These are phyloP conservation scores for Guadua angustifolia DNA, from an alignment of 176 grass and related monocot species.

Conservation along the genomic window DNA sequence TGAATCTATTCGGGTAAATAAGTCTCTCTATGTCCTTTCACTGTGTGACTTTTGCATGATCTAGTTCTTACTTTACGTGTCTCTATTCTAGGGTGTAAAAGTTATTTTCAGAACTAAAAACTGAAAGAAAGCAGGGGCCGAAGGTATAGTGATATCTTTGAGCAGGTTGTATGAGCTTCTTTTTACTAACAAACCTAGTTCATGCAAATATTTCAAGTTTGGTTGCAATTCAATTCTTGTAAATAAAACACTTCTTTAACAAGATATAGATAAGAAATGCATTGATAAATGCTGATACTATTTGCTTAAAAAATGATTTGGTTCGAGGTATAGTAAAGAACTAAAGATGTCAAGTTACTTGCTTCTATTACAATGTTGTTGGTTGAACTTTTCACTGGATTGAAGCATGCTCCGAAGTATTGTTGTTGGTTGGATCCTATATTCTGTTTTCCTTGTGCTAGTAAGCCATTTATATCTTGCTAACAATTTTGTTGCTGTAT, in stretches of 20 bases:
- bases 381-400: neutral
- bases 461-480: conserved; percentile 25
- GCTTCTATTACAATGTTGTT: conserved; percentile 3
- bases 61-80: conserved; percentile 33
- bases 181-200: neutral
- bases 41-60: neutral
- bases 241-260: neutral
- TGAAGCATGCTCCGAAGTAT: conserved; percentile 11
- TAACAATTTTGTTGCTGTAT: neutral
- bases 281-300: neutral
- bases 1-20: conserved; percentile 86
- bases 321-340: neutral
- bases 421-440: conserved; percentile 24
- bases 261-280: neutral
- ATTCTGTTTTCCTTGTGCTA: conserved; percentile 9
- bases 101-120: conserved; percentile 91
- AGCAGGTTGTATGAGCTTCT: neutral
- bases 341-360: conserved; percentile 5
- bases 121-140: conserved; percentile 89
- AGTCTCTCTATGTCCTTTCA: neutral
- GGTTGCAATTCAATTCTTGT: neutral
- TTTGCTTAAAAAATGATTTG: conserved; percentile 16
- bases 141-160: conserved; percentile 54
- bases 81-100: conserved; percentile 77
- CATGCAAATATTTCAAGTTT: neutral